Base-by-base conservation (phyloP, 257 asterid species). In the Nicotiana obtusifolia region DNA sequence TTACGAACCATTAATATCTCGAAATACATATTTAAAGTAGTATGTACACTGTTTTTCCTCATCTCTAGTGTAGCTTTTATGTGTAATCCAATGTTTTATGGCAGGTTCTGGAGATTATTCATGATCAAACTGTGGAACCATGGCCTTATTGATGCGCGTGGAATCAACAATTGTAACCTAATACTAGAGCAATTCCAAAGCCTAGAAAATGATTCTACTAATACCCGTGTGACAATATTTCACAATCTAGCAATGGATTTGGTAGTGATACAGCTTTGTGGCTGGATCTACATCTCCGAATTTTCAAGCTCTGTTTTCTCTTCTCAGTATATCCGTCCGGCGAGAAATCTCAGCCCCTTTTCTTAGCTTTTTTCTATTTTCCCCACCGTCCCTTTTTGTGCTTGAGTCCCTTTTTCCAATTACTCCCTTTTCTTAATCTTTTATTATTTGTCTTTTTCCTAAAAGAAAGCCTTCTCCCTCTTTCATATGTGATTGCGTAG, bases 111-210 rank as follows among this genome's bases (percentile, higher is more conserved):
- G 99, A 93, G 94, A 88, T 86, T 96, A 60, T 92, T 93, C 64
- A 93, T 96, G 99, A 82, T 89, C 59, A 96, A 96, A 83, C 88
- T 96, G 11, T 96, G 99, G 98, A 96, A 92, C 77, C 97, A 96
- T 60, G 99, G 99, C 20, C 94, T 96, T 20, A 92, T 96, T 53
- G 99, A 93, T 83, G 91, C 95, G 2, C 97, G 97, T 22, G 65
- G 92, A 1, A 89, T 96, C 94, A 93, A 94, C 90, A 91, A 53
- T 31, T 96, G 99, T 83, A 93, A 88, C 68, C 60, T 87, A 26
- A 86, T 89, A 77, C 84, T 95, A 13, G 94, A 93, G 81, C 87
- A 87, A 73, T 64, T 78, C 79, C 91, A 84, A 87, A 88, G 64
- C 76, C 86, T 82, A 66, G 91, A 84, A 31, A 59, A 61, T 22